Base-by-base conservation (phyloP, 2,329 filamentous ascomycete species). In the Botrytis pseudocinerea region DNA sequence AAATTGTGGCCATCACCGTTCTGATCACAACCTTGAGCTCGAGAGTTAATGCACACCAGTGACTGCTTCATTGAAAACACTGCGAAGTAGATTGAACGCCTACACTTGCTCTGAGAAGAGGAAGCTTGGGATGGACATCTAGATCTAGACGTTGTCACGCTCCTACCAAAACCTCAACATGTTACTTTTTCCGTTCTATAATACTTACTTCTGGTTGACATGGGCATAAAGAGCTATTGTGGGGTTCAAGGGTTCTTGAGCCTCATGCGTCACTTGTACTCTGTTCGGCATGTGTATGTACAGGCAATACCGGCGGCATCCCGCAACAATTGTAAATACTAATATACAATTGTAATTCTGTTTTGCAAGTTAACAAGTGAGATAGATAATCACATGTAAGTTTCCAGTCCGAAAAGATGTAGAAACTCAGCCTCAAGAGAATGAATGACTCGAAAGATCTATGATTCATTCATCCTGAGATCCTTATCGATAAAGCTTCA, bases 401-500 rank as follows among this genome's bases (percentile, higher is more conserved):
- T 54, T n/a, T 16, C 42, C 25, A 54, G 48, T 16, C 48, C n/a
- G 25, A n/a, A 54, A n/a, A 54, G 48, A 54, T 54, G 48, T 16
- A n/a, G 38, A 4, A 40, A 8, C 28, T 70, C 42, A 63, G 57
- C 59, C 44, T 40, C 2, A 9, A 25, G 32, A 25, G 9, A 42
- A 61, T 76, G 77, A 78, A 61, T 76, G 77, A 78, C 70, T 77
- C 74, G n/a, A 75, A 68, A 72, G 38, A 46, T 71, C 57, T 66
- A 76, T 77, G 76, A 78, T 74, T 78, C 77, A 78, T 73, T 69
- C 28, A 61, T 54, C 38, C 25, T 6, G 54, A 28, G 75, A 60
- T 74, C 63, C 75, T 78, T 80, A 80, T 78, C 78, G 78, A 80
- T 80, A 80, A 79, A 77, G 76, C 78, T 73, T 59, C 46, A 75